A percentile compares a stretch with the other conserved stretches of the same genome.
Evolutionary conservation across 2,329 filamentous ascomycete species (phyloP).

Genomic region (Rhinocladiella similis): DNA sequence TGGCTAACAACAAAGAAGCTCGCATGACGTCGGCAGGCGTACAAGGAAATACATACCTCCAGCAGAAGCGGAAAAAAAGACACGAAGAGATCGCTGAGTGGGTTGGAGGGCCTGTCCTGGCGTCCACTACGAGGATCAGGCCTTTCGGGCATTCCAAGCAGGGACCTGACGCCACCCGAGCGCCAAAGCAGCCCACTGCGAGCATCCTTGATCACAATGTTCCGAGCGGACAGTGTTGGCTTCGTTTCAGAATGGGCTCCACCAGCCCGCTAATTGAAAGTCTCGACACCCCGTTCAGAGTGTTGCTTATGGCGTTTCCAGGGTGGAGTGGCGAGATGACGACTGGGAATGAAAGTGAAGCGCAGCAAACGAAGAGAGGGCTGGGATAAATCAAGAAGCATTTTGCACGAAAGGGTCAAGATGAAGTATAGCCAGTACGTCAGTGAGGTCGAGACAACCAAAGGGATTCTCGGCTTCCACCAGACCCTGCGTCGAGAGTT

Average conservation of each 20-base stretch:
- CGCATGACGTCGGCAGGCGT: conserved; percentile 10
- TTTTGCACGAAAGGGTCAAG: too few species aligned
- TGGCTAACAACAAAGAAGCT: not conserved
- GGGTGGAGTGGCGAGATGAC: not conserved
- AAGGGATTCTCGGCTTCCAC: not conserved
- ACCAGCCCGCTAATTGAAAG: not conserved
- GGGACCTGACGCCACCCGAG: conserved; percentile 13
- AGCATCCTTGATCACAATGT: not conserved
- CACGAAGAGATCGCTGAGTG: not conserved
- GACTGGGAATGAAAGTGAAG: too few species aligned
- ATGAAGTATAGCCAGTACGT: not conserved
- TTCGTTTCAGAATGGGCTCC: conserved; percentile 20
- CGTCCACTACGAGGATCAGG: not conserved
- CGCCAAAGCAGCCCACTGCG: conserved; percentile 1
- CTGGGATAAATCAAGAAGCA: not conserved
- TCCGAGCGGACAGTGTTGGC: conserved; percentile 4
- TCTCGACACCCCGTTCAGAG: too few species aligned
- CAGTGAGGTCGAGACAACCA: not conserved
- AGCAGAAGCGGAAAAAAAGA: not conserved
- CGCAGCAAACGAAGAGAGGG: not conserved
- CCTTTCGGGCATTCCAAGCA: not conserved
- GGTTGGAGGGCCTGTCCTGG: not conserved
- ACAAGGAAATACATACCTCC: too few species aligned
- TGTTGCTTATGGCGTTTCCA: not conserved
- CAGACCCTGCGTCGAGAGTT: conserved; percentile 4